phyloP scores from a whole-genome alignment of 352 stramenopile species.

The Paralagenidium karlingii region DNA sequence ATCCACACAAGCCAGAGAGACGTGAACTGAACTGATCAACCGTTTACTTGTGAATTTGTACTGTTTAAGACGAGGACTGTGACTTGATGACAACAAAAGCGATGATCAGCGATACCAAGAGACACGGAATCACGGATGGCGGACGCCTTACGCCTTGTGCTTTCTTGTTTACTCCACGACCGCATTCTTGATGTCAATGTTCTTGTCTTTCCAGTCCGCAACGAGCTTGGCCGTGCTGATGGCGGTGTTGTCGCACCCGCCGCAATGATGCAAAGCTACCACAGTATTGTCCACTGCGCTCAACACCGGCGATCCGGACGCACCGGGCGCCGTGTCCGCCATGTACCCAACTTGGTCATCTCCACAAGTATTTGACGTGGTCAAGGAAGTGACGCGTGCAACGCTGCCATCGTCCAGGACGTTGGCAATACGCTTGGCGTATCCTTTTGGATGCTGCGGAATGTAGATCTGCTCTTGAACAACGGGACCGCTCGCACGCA shows the following conservation, averaged over 20 bases:
- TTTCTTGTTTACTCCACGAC: too few species aligned
- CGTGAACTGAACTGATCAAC: too few species aligned
- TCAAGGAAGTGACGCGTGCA: slow-evolving; percentile 13
- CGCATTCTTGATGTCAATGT: slow-evolving; percentile 3
- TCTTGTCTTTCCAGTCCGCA: slow-evolving; percentile 18
- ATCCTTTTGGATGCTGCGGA: slow-evolving; percentile 45
- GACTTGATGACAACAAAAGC: too few species aligned
- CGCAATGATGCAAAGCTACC: slow-evolving; percentile 22
- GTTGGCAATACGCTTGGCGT: slow-evolving; percentile 48
- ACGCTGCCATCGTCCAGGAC: slow-evolving; percentile 29
- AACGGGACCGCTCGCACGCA: slow-evolving; percentile 26
- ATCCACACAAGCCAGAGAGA: too few species aligned
- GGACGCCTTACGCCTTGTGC: too few species aligned
- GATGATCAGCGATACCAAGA: too few species aligned
- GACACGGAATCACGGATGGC: too few species aligned
- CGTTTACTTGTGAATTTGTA: too few species aligned
- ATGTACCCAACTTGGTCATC: slow-evolving; percentile 16
- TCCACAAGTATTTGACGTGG: slow-evolving; percentile 8
- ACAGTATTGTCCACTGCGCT: slow-evolving; percentile 10
- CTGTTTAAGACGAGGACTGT: too few species aligned
- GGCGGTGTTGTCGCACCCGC: slow-evolving; percentile 15
- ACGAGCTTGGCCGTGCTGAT: slow-evolving; percentile 8
- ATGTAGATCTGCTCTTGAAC: slow-evolving; percentile 57
- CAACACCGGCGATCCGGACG: slow-evolving; percentile 19
- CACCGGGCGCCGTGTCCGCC: slow-evolving; percentile 18